phyloP scores from a whole-genome alignment of 78 protist species.

The Anaeramoeba ignava region DNA sequence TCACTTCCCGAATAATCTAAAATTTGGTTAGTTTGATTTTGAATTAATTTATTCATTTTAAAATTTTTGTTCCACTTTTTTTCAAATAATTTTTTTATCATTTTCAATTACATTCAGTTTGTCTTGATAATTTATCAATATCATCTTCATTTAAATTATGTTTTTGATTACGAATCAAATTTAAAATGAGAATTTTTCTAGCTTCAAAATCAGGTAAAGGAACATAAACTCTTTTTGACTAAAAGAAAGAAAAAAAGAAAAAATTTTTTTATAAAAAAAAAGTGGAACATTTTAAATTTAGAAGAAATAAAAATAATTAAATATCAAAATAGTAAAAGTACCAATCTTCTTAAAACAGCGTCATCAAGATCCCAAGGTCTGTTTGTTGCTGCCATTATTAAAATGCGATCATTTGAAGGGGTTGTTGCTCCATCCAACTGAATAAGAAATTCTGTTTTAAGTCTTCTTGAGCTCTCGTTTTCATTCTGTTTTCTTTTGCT shows the following conservation, averaged over 20 bases:
- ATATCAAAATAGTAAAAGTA: too few relatives aligned
- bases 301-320: too few relatives aligned
- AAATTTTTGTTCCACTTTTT: too few relatives aligned
- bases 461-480: constrained; percentile 45
- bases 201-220: constrained; percentile 62
- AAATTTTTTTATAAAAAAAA: too few relatives aligned
- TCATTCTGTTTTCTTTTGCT: constrained; percentile 49
- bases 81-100: too few relatives aligned
- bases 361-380: constrained; percentile 85
- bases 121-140: constrained; percentile 5
- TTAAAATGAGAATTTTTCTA: constrained; percentile 23
- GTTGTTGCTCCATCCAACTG: constrained; percentile 59
- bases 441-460: constrained; percentile 81
- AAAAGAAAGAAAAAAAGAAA: too few relatives aligned
- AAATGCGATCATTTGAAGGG: constrained; percentile 10
- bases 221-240: constrained; percentile 57
- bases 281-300: too few relatives aligned
- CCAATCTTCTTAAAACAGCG: constrained; percentile 68
- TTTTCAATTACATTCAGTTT: constrained; percentile 3
- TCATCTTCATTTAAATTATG: constrained; percentile 13
- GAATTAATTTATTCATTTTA: too few relatives aligned
- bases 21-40: not conserved
- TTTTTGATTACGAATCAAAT: not conserved
- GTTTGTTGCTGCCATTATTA: constrained; percentile 66
- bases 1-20: constrained; percentile 63